phyloP scores from a whole-genome alignment of 441 rosid genomes.

The Jatropha podagrica region DNA sequence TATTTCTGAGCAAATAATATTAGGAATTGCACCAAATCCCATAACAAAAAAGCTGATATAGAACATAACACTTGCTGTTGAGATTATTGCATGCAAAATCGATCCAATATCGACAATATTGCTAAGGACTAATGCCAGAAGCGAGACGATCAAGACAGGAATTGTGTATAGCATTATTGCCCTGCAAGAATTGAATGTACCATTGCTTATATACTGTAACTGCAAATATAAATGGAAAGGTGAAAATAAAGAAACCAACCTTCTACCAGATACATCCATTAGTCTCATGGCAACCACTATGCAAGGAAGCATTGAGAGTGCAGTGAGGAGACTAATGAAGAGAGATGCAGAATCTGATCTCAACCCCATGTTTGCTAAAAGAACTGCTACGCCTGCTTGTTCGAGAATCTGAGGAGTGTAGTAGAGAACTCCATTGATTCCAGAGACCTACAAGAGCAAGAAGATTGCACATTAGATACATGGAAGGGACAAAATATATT shows the following conservation, averaged over 20 bases:
- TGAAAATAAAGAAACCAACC: slow-evolving; percentile 39
- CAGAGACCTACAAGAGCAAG: slow-evolving; percentile 59
- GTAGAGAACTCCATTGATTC: slow-evolving; percentile 94
- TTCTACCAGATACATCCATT: slow-evolving; percentile 90
- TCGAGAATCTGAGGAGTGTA: slow-evolving; percentile 97
- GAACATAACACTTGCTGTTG: slow-evolving; percentile 62
- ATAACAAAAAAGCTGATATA: slow-evolving; percentile 88
- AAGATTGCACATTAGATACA: background rate
- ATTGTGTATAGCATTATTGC: slow-evolving; percentile 69
- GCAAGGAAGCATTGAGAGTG: slow-evolving; percentile 91
- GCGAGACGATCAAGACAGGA: slow-evolving; percentile 65
- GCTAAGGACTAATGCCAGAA: slow-evolving; percentile 53
- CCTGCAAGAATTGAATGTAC: slow-evolving; percentile 38
- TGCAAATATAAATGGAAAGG: background rate
- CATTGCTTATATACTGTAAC: background rate
- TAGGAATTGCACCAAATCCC: slow-evolving; percentile 94
- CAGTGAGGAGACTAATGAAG: slow-evolving; percentile 66
- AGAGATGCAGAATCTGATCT: slow-evolving; percentile 69
- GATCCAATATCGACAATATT: slow-evolving; percentile 46
- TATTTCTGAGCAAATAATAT: slow-evolving; percentile 90
- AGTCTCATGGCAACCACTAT: slow-evolving; percentile 94
- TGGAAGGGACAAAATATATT: background rate
- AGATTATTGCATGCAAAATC: slow-evolving; percentile 62
- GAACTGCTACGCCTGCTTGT: slow-evolving; percentile 89
- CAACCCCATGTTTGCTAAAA: slow-evolving; percentile 70